These are phyloP conservation scores for Paraphoma sp. DNA, from an alignment of 2,329 filamentous ascomycete species.

Conservation along the genomic window DNA sequence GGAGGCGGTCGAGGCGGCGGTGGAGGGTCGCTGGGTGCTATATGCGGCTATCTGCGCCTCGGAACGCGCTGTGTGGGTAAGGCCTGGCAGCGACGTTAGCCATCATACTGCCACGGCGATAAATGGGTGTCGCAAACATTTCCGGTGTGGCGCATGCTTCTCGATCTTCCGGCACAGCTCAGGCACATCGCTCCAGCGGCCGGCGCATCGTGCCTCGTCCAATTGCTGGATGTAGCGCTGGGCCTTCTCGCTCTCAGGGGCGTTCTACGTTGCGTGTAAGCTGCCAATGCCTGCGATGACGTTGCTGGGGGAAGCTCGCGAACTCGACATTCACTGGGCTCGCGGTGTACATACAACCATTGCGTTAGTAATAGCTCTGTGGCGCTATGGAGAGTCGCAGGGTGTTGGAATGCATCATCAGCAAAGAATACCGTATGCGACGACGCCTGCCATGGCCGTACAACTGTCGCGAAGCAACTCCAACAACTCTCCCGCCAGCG, in stretches of 20 bases:
- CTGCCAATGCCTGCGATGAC: constrained; percentile 35
- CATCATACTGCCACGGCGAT: constrained; percentile 6
- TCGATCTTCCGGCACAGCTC: constrained; percentile 91
- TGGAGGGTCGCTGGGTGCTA: constrained; percentile 49
- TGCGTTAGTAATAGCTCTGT: constrained; percentile 36
- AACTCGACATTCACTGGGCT: neutral
- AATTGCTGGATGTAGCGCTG: constrained; percentile 81
- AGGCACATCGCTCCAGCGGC: constrained; percentile 83
- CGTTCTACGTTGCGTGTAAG: constrained; percentile 47
- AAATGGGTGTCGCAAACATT: constrained; percentile 66
- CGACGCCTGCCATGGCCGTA: constrained; percentile 25
- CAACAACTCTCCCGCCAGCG: constrained; percentile 18
- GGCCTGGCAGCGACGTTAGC: constrained; percentile 44
- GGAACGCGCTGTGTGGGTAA: constrained; percentile 55
- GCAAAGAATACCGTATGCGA: constrained; percentile 28
- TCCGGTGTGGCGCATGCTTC: constrained; percentile 87
- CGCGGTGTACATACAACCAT: constrained; percentile 44
- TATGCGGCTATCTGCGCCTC: constrained; percentile 56
- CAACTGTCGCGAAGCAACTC: constrained; percentile 27
- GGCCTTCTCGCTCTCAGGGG: constrained; percentile 73
- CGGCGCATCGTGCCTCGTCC: constrained; percentile 86
- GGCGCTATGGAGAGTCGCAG: constrained; percentile 28
- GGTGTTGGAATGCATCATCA: constrained; percentile 39
- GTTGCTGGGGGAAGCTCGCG: constrained; percentile 26
- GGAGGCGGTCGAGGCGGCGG: constrained; percentile 47